Evolutionary conservation across 352 stramenopile species (phyloP).

Genomic region (Phytophthora sojae): DNA sequence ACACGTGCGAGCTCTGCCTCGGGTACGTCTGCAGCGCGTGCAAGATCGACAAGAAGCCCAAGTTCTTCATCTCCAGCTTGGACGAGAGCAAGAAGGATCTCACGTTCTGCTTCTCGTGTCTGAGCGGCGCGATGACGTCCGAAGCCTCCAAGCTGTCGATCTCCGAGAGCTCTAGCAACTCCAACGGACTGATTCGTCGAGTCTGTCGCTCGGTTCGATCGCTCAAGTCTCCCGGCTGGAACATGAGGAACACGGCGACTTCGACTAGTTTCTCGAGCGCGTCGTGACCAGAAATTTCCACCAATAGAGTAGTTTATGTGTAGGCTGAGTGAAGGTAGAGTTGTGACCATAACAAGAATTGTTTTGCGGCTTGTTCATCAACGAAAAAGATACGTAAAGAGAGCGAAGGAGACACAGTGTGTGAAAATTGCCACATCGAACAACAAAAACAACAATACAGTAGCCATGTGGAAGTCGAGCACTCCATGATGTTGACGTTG

Average conservation of each 20-base stretch:
- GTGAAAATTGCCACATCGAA: neutral
- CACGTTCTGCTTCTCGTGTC: conserved; percentile 18
- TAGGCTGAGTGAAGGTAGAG: neutral
- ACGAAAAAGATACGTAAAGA: neutral
- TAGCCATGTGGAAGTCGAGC: neutral
- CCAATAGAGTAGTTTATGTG: neutral
- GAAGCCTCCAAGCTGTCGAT: conserved; percentile 8
- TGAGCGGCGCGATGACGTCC: conserved; percentile 11
- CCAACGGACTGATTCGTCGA: conserved; percentile 9
- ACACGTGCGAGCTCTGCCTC: conserved; percentile 14
- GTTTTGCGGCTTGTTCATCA: neutral
- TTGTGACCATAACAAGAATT: neutral
- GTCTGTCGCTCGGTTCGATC: conserved; percentile 20
- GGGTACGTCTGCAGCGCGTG: conserved; percentile 17
- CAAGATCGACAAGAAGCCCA: conserved; percentile 23
- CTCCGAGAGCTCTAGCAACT: conserved; percentile 7
- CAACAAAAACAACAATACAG: neutral
- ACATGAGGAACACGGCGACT: conserved; percentile 2
- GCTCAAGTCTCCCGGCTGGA: conserved; percentile 14
- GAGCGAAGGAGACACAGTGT: neutral
- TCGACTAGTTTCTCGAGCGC: conserved; percentile 14
- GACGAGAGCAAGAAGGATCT: conserved; percentile 14
- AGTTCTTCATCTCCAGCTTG: conserved; percentile 17
- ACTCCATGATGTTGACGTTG: neutral
- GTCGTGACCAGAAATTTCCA: neutral